Conservation (phyloP, 148 eudicot genomes). For the Nepenthes mirabilis region DNA sequence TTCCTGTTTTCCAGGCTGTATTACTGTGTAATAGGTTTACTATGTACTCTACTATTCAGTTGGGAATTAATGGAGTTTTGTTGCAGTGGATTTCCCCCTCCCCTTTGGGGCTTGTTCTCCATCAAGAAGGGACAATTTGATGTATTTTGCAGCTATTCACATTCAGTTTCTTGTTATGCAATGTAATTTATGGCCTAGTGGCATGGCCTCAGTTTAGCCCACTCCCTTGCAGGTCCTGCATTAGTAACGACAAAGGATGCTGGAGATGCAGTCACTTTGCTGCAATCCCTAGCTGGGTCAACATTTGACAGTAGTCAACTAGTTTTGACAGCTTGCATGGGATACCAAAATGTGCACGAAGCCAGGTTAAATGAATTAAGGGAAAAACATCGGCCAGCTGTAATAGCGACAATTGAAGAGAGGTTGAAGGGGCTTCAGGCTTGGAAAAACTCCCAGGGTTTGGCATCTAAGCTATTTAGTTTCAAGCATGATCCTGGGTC, state of each 20-base stretch:
- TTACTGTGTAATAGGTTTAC: too few relatives aligned
- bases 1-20: too few relatives aligned
- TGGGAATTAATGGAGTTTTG: too few relatives aligned
- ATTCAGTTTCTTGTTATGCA: too few relatives aligned
- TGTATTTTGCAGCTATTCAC: too few relatives aligned
- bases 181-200: too few relatives aligned
- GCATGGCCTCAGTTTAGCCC: constrained; percentile 9
- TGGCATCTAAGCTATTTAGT: constrained; percentile 63
- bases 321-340: constrained; percentile 97
- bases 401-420: constrained; percentile 62
- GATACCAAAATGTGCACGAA: constrained; percentile 83
- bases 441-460: constrained; percentile 59
- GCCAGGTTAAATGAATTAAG: constrained; percentile 57
- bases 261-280: constrained; percentile 90
- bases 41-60: too few relatives aligned
- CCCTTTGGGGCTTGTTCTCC: too few relatives aligned
- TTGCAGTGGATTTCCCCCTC: too few relatives aligned
- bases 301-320: constrained; percentile 99
- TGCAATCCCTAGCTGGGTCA: constrained; percentile 91
- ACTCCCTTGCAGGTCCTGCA: constrained; percentile 72
- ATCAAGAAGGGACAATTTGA: too few relatives aligned
- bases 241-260: constrained; percentile 96
- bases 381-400: constrained; percentile 70
- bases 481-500: constrained; percentile 50
- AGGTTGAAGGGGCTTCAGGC: constrained; percentile 69